phyloP scores from a whole-genome alignment of 495 filamentous ascomycete genomes.

The Stereocaulon alpinum region DNA sequence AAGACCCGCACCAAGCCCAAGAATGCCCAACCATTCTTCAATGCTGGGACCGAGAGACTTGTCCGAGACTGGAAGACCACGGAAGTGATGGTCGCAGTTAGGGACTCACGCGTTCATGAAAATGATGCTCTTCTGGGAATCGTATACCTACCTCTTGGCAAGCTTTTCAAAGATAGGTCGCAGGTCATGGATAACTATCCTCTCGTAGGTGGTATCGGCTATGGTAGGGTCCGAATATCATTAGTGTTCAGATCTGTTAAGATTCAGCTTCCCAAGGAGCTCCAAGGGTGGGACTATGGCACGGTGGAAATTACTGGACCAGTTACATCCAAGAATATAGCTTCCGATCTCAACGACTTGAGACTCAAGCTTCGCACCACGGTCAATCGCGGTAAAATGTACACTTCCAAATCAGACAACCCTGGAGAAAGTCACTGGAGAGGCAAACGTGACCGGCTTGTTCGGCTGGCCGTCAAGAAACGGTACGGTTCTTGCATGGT shows the following conservation, averaged over 20 bases:
- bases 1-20: conserved; percentile 65
- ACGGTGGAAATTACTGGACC: conserved; percentile 45
- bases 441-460: conserved; percentile 29
- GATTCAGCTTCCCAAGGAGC: conserved; percentile 39
- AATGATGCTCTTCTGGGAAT: conserved; percentile 49
- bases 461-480: conserved; percentile 48
- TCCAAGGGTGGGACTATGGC: conserved; percentile 58
- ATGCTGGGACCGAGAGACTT: conserved; percentile 62
- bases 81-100: conserved; percentile 54
- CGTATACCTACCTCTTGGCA: conserved; percentile 49
- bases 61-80: conserved; percentile 55
- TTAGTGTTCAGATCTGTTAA: conserved; percentile 60
- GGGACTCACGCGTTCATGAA: conserved; percentile 54
- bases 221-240: conserved; percentile 53
- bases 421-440: conserved; percentile 25
- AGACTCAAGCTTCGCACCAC: conserved; percentile 48
- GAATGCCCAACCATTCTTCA: conserved; percentile 68
- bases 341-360: conserved; percentile 33
- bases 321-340: conserved; percentile 30
- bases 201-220: conserved; percentile 55
- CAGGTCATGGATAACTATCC: conserved; percentile 55
- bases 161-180: conserved; percentile 45
- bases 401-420: conserved; percentile 29
- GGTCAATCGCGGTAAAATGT: conserved; percentile 44
- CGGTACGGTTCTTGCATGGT: conserved; percentile 49